Evolutionary conservation across 192 early-diverging fungal species (phyloP), one percentile per base, ranked within the genome.

Genomic region (Coemansia sp.): DNA sequence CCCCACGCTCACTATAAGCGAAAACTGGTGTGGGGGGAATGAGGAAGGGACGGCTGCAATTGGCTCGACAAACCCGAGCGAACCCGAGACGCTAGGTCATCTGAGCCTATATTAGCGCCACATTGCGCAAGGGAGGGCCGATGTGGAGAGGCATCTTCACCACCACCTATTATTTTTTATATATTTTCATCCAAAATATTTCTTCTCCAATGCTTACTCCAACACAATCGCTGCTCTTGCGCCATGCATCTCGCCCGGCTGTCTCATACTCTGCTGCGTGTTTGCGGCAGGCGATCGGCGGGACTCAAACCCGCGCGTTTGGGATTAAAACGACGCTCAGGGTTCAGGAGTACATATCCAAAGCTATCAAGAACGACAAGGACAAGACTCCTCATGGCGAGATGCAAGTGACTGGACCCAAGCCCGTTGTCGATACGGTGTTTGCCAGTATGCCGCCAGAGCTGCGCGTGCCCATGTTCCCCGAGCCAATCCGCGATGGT

Each of bases 401-500:
- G 1, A 68, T 66, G 70, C 67, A 69, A 32, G 22, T 62, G 3
- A 76, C 35, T 13, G 74, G 67, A 2, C 79, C 74, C 7, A 63
- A 61, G 30, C 79, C 73, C 3, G 37, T 52, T 16, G 39, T 29
- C 5, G 79, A 75, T 65, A 67, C 62, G 2, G 65, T 75, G 9
- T 63, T 81, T 1, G 52, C 59, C 15, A 67, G 29, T n/a, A 82
- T 82, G 79, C 79, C 79, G 22, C 59, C 64, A 1, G 79, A 82
- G 52, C 79, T 82, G 37, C 73, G 74, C 2, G 58, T 69, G 44
- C 80, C 74, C 10, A 43, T 72, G 11, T 69, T 63, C 56, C 85
- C 85, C 1, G 55, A 65, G 38, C 90, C 90, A 1, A 90, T 92
- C 82, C 83, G 88, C 12, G 73, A 80, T 30, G 86, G 89, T 30